A percentile compares a stretch with the other conserved stretches of the same genome.
phyloP scores from a whole-genome alignment of 768 basidiomycete genomes.

The Boletus rufocinnamomeus region DNA sequence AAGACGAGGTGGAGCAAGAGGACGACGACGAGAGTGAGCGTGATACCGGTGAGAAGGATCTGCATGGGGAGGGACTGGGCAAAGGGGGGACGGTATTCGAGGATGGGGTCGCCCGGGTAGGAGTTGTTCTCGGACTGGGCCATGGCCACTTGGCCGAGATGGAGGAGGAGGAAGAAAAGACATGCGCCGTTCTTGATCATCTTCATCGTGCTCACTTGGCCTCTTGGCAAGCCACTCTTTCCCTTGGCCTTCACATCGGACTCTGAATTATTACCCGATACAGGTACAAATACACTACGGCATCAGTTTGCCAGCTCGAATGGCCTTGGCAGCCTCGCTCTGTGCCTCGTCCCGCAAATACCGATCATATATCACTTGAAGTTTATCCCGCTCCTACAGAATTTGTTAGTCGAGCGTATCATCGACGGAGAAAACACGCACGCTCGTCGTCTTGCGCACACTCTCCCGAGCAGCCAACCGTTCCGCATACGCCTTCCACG shows the following conservation, averaged over 20 bases:
- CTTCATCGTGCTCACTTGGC: neutral
- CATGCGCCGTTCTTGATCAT: neutral
- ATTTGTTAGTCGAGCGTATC: no score
- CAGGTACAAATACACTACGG: slow-evolving; percentile 24
- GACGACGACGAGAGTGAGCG: slow-evolving; percentile 80
- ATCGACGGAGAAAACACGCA: slow-evolving; percentile 3
- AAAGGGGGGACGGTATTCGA: slow-evolving; percentile 76
- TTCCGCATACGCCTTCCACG: slow-evolving; percentile 49
- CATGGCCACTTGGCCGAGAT: slow-evolving; percentile 22
- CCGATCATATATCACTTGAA: slow-evolving; percentile 50
- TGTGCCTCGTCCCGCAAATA: slow-evolving; percentile 60
- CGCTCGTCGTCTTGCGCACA: slow-evolving; percentile 47
- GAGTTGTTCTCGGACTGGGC: slow-evolving; percentile 11
- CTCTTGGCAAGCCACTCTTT: neutral
- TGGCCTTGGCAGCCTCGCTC: slow-evolving; percentile 54
- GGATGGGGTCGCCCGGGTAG: slow-evolving; percentile 65
- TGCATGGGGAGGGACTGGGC: slow-evolving; percentile 90
- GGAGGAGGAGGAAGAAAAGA: slow-evolving; percentile 7
- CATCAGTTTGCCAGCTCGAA: slow-evolving; percentile 44
- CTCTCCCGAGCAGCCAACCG: slow-evolving; percentile 45
- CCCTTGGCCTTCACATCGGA: neutral
- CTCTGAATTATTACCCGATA: neutral
- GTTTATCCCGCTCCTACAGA: slow-evolving; percentile 40
- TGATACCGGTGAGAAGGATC: slow-evolving; percentile 80
- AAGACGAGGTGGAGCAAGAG: slow-evolving; percentile 92